A percentile compares a stretch with the other conserved stretches of the same genome.
These are phyloP conservation scores for Allomyces macrogynus DNA, from an alignment of 192 early-diverging fungal species.

Conservation along the genomic window DNA sequence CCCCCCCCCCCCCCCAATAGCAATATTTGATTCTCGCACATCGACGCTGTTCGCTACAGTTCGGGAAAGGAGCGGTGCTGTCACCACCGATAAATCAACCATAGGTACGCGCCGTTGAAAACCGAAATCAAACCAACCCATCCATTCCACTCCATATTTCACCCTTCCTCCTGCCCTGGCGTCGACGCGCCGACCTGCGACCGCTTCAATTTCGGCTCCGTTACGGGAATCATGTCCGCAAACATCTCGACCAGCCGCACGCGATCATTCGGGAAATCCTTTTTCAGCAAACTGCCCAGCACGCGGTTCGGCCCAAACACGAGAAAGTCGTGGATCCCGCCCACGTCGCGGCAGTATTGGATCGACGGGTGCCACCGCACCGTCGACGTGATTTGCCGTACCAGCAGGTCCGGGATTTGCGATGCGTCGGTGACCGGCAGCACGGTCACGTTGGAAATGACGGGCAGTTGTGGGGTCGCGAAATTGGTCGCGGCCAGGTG, in stretches of 20 bases:
- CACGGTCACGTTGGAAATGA: slow-evolving; percentile 85
- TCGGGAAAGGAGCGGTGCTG: too few relatives aligned
- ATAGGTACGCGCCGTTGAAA: too few relatives aligned
- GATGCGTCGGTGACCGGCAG: slow-evolving; percentile 38
- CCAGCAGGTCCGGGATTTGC: slow-evolving; percentile 46
- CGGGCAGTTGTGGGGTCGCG: slow-evolving; percentile 49
- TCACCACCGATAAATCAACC: too few relatives aligned
- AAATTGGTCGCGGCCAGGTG: slow-evolving; percentile 54
- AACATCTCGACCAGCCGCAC: slow-evolving; percentile 26
- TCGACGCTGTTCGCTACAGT: too few relatives aligned
- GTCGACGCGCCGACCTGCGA: too few relatives aligned
- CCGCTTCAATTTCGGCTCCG: background rate
- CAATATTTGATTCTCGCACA: too few relatives aligned
- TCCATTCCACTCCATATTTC: too few relatives aligned
- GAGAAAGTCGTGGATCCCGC: slow-evolving; percentile 56
- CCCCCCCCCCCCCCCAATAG: too few relatives aligned
- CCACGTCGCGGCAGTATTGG: slow-evolving; percentile 53
- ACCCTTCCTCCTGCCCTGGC: too few relatives aligned
- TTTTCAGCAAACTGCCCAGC: slow-evolving; percentile 67
- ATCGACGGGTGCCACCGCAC: slow-evolving; percentile 80
- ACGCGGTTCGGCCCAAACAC: slow-evolving; percentile 71
- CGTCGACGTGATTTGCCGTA: slow-evolving; percentile 58
- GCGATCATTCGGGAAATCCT: slow-evolving; percentile 60
- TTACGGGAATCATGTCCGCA: slow-evolving; percentile 5
- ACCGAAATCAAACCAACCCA: too few relatives aligned